Evolutionary conservation across 1,284 basidiomycete genomes (phyloP).

Genomic region (Phaffia rhodozyma): DNA sequence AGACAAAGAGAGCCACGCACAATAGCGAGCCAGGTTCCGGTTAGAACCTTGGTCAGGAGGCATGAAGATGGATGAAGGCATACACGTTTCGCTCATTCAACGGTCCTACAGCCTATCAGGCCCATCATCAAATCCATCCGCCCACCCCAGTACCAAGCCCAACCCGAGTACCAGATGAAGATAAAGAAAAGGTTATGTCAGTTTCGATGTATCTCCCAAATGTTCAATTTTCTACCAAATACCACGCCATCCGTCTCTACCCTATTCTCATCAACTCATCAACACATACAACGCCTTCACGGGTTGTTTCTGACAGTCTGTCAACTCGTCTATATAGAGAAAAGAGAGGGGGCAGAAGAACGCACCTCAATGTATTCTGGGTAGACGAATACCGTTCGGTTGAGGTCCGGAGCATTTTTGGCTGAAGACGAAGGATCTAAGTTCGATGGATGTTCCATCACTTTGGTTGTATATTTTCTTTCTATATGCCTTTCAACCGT

Average conservation of each 20-base stretch:
- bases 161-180: not conserved
- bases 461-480: no score
- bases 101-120: constrained; percentile 39
- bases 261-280: no score
- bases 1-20: not conserved
- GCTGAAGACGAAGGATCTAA: no score
- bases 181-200: not conserved
- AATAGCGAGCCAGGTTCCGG: not conserved
- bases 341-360: not conserved
- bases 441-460: no score
- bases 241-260: no score
- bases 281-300: no score
- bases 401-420: constrained; percentile 1
- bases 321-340: no score
- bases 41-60: not conserved
- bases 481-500: no score
- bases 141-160: not conserved
- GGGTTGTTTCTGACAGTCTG: no score
- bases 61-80: not conserved
- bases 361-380: constrained; percentile 14
- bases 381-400: constrained; percentile 9
- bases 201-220: no score
- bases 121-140: not conserved
- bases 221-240: no score
- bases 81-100: constrained; percentile 55